Conservation (phyloP, 2,329 filamentous ascomycete genomes). For the Fusarium falciforme region DNA sequence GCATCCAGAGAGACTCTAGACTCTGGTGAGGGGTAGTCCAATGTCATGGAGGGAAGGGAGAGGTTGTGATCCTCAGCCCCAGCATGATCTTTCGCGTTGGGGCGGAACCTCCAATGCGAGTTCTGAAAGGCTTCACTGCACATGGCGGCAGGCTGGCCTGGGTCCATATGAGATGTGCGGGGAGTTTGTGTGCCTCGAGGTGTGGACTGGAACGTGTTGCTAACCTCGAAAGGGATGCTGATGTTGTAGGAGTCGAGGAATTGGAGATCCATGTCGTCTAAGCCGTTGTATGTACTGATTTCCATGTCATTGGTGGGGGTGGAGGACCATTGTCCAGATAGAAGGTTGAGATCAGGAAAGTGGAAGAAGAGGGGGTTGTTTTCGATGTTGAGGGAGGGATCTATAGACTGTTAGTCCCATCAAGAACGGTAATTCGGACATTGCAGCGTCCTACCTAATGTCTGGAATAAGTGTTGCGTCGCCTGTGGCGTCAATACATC, state of each 20-base stretch:
- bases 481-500: slow-evolving; percentile 24
- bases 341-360: slow-evolving; percentile 35
- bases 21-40: slow-evolving; percentile 38
- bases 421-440: too few species aligned
- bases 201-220: slow-evolving; percentile 13
- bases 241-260: slow-evolving; percentile 49
- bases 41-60: slow-evolving; percentile 38
- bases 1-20: slow-evolving; percentile 33
- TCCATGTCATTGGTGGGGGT: slow-evolving; percentile 3
- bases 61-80: slow-evolving; percentile 48
- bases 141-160: slow-evolving; percentile 31
- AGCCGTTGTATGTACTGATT: slow-evolving; percentile 36
- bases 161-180: slow-evolving; percentile 5
- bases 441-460: slow-evolving; percentile 5
- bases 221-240: slow-evolving; percentile 45
- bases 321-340: slow-evolving; percentile 24
- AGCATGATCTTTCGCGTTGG: slow-evolving; percentile 46
- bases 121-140: slow-evolving; percentile 41
- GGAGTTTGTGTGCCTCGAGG: slow-evolving; percentile 24
- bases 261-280: slow-evolving; percentile 47
- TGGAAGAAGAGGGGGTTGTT: slow-evolving; percentile 20
- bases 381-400: slow-evolving; percentile 9
- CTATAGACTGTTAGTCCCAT: slow-evolving; percentile 2
- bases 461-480: slow-evolving; percentile 18
- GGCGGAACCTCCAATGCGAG: slow-evolving; percentile 46